These are phyloP conservation scores for Ramaria sp. DNA, from an alignment of 768 basidiomycete genomes.

Conservation along the genomic window DNA sequence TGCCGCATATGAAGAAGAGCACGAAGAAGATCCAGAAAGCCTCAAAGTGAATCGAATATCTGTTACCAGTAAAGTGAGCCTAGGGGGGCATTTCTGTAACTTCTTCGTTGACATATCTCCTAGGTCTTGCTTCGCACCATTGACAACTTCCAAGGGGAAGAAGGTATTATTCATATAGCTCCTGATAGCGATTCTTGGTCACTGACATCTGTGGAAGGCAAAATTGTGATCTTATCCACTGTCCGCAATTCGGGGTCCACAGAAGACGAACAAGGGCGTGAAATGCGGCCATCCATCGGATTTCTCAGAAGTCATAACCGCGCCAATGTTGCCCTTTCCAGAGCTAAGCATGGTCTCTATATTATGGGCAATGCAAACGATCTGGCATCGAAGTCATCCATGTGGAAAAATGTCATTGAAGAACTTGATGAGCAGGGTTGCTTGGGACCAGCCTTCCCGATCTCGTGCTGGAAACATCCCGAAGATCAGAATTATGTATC, in stretches of 20 bases:
- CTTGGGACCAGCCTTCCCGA: slow-evolving; percentile 43
- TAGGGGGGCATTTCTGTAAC: background rate
- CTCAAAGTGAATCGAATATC: slow-evolving; percentile 32
- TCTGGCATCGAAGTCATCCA: slow-evolving; percentile 33
- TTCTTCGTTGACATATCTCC: background rate
- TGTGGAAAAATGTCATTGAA: slow-evolving; percentile 51
- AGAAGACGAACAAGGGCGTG: slow-evolving; percentile 21
- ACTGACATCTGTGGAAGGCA: background rate
- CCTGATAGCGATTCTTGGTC: background rate
- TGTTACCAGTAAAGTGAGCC: slow-evolving; percentile 37
- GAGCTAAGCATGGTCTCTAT: slow-evolving; percentile 64
- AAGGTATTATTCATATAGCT: slow-evolving; percentile 26
- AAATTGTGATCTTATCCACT: slow-evolving; percentile 64
- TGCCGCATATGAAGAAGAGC: slow-evolving; percentile 35
- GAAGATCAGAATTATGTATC: slow-evolving; percentile 30
- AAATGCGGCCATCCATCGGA: slow-evolving; percentile 35
- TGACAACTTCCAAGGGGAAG: slow-evolving; percentile 72
- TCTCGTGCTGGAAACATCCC: slow-evolving; percentile 46
- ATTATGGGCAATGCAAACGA: slow-evolving; percentile 59
- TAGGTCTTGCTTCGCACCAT: slow-evolving; percentile 64
- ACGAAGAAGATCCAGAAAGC: slow-evolving; percentile 13
- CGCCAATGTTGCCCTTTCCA: slow-evolving; percentile 52
- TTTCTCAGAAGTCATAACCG: slow-evolving; percentile 41
- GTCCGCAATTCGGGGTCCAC: slow-evolving; percentile 55
- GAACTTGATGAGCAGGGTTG: slow-evolving; percentile 37